phyloP scores from a whole-genome alignment of 257 asterid genomes.

The Solanum commersonii region DNA sequence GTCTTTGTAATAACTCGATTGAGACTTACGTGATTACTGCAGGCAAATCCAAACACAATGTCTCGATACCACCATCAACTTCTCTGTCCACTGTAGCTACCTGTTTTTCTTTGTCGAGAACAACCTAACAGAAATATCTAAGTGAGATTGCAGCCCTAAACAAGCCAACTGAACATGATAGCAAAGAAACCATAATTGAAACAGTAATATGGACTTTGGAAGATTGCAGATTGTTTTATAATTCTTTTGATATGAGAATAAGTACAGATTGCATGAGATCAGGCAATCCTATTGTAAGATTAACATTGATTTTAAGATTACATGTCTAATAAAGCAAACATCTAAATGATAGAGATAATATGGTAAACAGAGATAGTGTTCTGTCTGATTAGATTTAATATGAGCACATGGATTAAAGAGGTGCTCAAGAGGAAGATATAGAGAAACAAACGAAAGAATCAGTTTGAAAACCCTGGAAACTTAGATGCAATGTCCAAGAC shows the following conservation, averaged over 20 bases:
- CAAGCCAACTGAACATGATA: neutral
- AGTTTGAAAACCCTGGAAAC: neutral
- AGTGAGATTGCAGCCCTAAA: neutral
- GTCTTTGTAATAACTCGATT: neutral
- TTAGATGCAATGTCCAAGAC: neutral
- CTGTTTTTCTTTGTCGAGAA: slow-evolving; percentile 61
- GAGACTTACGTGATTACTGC: slow-evolving; percentile 87
- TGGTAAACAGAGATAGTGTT: neutral
- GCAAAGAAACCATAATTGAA: neutral
- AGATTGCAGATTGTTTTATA: neutral
- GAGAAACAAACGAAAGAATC: neutral
- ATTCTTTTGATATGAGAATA: neutral
- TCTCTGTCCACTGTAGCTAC: slow-evolving; percentile 80
- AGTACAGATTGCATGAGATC: neutral
- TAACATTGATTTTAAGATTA: neutral
- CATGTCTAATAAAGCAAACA: neutral
- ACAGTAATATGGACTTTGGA: neutral
- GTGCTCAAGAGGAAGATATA: neutral
- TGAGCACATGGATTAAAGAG: neutral
- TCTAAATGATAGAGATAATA: neutral
- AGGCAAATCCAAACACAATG: slow-evolving; percentile 75
- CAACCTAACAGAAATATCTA: slow-evolving; percentile 42
- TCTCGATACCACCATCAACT: slow-evolving; percentile 97
- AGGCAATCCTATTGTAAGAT: neutral
- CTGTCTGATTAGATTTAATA: neutral